Percentiles rank a stretch among this genome's conserved stretches.
Conservation (phyloP, 495 filamentous ascomycete species). For the Saxophila tyrrhenica region DNA sequence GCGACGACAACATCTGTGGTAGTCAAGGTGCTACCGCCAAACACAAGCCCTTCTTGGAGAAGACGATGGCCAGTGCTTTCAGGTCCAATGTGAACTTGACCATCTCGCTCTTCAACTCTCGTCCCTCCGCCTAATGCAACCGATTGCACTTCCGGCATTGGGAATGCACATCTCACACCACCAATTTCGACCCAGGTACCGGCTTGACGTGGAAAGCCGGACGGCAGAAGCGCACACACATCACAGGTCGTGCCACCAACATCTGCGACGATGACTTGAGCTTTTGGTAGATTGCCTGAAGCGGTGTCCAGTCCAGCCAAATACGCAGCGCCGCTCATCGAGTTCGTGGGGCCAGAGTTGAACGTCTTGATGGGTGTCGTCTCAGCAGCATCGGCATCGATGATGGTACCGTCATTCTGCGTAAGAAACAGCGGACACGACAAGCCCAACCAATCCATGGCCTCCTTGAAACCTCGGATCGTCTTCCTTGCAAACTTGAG, state of each 20-base stretch:
- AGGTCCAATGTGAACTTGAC: constrained; percentile 37
- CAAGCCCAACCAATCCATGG: constrained; percentile 33
- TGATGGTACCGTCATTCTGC: constrained; percentile 43
- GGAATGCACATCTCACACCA: constrained; percentile 42
- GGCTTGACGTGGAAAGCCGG: constrained; percentile 44
- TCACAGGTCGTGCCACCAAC: constrained; percentile 48
- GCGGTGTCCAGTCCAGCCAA: constrained; percentile 16
- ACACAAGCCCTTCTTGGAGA: constrained; percentile 35
- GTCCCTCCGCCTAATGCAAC: constrained; percentile 46
- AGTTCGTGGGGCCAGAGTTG: constrained; percentile 43
- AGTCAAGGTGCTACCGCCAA: constrained; percentile 40
- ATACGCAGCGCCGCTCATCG: constrained; percentile 40
- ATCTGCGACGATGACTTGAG: constrained; percentile 32
- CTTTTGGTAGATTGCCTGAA: neutral
- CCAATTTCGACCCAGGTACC: constrained; percentile 40
- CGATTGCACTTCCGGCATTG: constrained; percentile 40
- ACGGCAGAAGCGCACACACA: constrained; percentile 40
- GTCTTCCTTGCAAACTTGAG: constrained; percentile 35
- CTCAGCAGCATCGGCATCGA: constrained; percentile 33
- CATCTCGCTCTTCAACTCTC: constrained; percentile 32
- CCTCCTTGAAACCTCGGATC: constrained; percentile 33
- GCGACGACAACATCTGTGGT: constrained; percentile 41
- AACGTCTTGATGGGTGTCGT: constrained; percentile 41
- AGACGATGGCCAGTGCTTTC: constrained; percentile 46
- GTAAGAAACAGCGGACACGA: constrained; percentile 40